Evolutionary conservation across 345 rosid genomes (phyloP).

Genomic region (Eucalyptus victrix): DNA sequence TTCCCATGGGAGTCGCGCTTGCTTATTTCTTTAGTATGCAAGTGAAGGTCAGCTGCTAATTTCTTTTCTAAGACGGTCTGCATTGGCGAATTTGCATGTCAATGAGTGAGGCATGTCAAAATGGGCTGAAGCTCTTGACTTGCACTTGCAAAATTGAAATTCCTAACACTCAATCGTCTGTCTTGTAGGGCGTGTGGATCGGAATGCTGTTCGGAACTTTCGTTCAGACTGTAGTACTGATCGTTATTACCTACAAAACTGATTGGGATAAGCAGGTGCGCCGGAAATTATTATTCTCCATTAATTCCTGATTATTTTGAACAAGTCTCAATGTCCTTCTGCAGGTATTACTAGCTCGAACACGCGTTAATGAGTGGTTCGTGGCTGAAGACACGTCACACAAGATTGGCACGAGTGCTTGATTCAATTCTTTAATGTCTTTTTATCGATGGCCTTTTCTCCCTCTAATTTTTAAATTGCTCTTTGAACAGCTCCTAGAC

Average conservation of each 20-base stretch:
- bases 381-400: background rate
- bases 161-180: background rate
- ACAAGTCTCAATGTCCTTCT: background rate
- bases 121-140: background rate
- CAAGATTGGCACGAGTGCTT: background rate
- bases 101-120: background rate
- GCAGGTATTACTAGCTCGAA: background rate
- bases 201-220: constrained; percentile 74
- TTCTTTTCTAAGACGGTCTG: background rate
- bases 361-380: background rate
- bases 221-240: constrained; percentile 46
- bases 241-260: constrained; percentile 40
- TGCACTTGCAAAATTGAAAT: background rate
- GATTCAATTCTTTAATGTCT: background rate
- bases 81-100: background rate
- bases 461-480: background rate
- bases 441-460: background rate
- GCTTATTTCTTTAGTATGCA: constrained; percentile 35
- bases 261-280: constrained; percentile 77
- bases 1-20: constrained; percentile 51
- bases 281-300: background rate
- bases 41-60: constrained; percentile 40
- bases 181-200: constrained; percentile 62
- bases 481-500: background rate
- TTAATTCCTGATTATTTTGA: background rate